These are phyloP conservation scores for Apophysomyces ossiformis DNA, from an alignment of 371 early-diverging fungal genomes.

Conservation along the genomic window DNA sequence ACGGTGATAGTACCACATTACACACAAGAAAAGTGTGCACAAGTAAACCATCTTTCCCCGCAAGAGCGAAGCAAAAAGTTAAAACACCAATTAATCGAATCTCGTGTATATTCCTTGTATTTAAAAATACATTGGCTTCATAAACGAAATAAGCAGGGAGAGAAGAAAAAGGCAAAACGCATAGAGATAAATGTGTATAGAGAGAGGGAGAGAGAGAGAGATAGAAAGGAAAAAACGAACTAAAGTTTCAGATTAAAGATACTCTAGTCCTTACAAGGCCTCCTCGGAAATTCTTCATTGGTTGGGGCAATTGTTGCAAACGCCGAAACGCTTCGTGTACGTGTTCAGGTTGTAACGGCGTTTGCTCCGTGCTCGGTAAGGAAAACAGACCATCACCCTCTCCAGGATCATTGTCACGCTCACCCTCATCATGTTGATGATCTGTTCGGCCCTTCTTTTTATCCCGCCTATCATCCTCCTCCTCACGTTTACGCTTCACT, in stretches of 20 bases:
- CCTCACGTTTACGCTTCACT: slow-evolving; percentile 41
- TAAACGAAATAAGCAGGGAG: too few species aligned
- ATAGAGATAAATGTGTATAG: too few species aligned
- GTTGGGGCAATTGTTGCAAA: slow-evolving; percentile 73
- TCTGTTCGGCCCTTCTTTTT: slow-evolving; percentile 17
- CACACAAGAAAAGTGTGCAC: too few species aligned
- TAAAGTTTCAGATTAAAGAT: slow-evolving; percentile 63
- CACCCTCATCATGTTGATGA: background rate
- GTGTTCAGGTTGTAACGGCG: slow-evolving; percentile 84
- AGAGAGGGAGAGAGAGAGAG: background rate
- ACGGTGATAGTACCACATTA: too few species aligned
- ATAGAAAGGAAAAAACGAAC: background rate
- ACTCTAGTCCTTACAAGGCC: slow-evolving; percentile 79
- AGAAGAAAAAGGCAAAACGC: too few species aligned
- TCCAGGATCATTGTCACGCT: slow-evolving; percentile 1
- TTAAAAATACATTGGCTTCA: too few species aligned
- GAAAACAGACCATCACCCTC: slow-evolving; percentile 70
- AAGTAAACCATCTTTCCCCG: too few species aligned
- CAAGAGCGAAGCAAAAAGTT: too few species aligned
- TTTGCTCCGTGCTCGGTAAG: slow-evolving; percentile 75
- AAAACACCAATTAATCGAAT: too few species aligned
- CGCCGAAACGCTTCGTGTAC: slow-evolving; percentile 91
- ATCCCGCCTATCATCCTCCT: slow-evolving; percentile 34
- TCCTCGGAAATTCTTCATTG: slow-evolving; percentile 77
- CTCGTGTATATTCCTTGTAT: too few species aligned